Percentiles rank a stretch among this genome's conserved stretches.
Evolutionary conservation across 768 basidiomycete species (phyloP).

Genomic region (Tubosaeta brunneosetosa): DNA sequence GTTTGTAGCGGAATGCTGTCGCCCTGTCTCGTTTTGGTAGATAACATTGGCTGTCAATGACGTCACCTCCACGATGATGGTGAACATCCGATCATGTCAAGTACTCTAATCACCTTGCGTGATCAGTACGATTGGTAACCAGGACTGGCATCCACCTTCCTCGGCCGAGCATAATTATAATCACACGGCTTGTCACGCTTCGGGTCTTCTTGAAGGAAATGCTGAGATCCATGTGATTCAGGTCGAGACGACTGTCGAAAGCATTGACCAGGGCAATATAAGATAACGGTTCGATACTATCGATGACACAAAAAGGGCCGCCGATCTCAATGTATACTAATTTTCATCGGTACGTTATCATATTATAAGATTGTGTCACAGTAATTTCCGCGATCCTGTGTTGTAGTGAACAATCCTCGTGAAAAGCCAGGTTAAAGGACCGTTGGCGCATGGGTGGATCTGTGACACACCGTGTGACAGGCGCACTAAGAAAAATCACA

Average conservation of each 20-base stretch:
- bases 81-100: too few relatives aligned
- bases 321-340: neutral
- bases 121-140: too few relatives aligned
- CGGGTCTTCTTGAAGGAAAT: neutral
- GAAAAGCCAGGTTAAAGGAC: neutral
- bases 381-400: too few relatives aligned
- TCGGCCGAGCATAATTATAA: neutral
- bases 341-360: neutral
- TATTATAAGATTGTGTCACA: too few relatives aligned
- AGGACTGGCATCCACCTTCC: neutral
- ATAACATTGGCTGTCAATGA: too few relatives aligned
- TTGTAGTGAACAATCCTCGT: slow-evolving; percentile 1
- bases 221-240: neutral
- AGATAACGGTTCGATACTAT: neutral
- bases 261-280: neutral
- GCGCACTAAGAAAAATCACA: slow-evolving; percentile 22
- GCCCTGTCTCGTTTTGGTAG: too few relatives aligned
- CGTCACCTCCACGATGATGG: too few relatives aligned
- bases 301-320: too few relatives aligned
- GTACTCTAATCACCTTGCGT: too few relatives aligned
- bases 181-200: neutral
- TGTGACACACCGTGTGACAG: slow-evolving; percentile 25
- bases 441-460: neutral
- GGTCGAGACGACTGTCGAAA: neutral
- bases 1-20: too few relatives aligned